These are phyloP conservation scores for Scolecobasidium constrictum DNA, from an alignment of 2,329 filamentous ascomycete genomes.

Conservation along the genomic window DNA sequence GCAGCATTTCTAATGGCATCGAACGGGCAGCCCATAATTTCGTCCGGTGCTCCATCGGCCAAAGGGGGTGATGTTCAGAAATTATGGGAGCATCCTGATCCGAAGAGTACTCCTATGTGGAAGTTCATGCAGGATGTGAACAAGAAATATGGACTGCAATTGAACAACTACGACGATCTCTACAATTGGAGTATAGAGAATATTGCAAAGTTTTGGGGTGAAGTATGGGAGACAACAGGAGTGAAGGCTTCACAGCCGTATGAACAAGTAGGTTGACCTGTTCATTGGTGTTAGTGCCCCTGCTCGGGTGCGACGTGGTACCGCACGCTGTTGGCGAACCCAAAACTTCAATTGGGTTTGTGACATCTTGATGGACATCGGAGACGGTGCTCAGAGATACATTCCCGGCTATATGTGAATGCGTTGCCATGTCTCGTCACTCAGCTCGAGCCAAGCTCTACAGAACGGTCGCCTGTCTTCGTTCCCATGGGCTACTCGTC, in stretches of 20 bases:
- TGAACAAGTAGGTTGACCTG: constrained; percentile 48
- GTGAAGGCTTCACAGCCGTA: constrained; percentile 58
- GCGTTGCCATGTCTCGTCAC: too few relatives aligned
- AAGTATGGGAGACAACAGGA: constrained; percentile 74
- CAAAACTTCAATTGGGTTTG: constrained; percentile 6
- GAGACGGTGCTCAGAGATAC: too few relatives aligned
- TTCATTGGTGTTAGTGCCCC: too few relatives aligned
- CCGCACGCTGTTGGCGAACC: neutral
- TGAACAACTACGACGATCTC: constrained; percentile 62
- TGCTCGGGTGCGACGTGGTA: neutral
- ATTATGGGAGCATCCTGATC: constrained; percentile 61
- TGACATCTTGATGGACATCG: too few relatives aligned
- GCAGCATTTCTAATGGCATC: too few relatives aligned
- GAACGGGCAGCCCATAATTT: too few relatives aligned
- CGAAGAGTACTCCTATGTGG: constrained; percentile 58
- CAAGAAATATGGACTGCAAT: constrained; percentile 49
- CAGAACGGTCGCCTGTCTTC: too few relatives aligned
- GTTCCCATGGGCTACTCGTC: too few relatives aligned
- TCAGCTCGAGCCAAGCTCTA: too few relatives aligned
- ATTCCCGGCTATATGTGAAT: too few relatives aligned
- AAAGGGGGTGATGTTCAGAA: too few relatives aligned
- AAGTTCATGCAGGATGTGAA: constrained; percentile 61
- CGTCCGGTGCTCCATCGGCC: too few relatives aligned
- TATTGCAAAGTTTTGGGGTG: constrained; percentile 69
- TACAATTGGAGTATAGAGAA: constrained; percentile 78